Base-by-base conservation (phyloP, 495 filamentous ascomycete species). In the Lophiotrema nucula region DNA sequence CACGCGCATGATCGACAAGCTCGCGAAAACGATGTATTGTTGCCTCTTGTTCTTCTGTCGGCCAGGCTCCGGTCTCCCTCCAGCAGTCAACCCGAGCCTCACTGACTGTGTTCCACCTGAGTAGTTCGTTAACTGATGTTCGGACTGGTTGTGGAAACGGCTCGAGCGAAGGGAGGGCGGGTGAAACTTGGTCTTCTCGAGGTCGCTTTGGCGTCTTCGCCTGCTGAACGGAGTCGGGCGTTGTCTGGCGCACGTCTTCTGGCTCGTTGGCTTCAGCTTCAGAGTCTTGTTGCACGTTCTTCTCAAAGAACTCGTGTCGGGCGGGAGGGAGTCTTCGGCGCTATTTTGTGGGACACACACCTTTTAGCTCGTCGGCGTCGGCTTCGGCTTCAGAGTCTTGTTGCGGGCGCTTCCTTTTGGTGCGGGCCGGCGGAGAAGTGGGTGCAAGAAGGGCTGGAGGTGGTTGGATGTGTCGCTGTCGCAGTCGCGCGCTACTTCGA, bases 11-110 rank as follows among this genome's bases (percentile, higher is more conserved):
- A 6, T 26, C 13, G 31, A 24, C 37, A 42, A 53, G n/a, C 25
- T 50, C 47, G 24, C 22, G 49, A 53, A 41, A 41, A n/a, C 49
- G 49, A 18, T 42, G 21, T 37, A 53, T 53, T 53, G 33, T 26
- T 19, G n/a, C 21, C 49, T 53, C 49, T 43, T 53, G 49, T 41
- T 53, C 49, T 21, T 53, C 49, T 53, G 49, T 53, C 21, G 49
- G 49, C 49, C 49, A 53, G 22, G 15, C 12, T 42, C 22, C 21
- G 24, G 3, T 53, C 22, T 39, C 37, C 8, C 33, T 53, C 49
- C 49, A 53, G 49, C 19, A 41, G 4, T 53, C 49, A 26, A 53
- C 26, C 37, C 33, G 37, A 53, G 22, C 16, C 35, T 26, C 22
- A 18, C 16, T 27, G 22, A 41, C 16, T 25, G 49, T 53, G 21